phyloP scores from a whole-genome alignment of 2,329 filamentous ascomycete genomes.

The Fusarium ambrosium region DNA sequence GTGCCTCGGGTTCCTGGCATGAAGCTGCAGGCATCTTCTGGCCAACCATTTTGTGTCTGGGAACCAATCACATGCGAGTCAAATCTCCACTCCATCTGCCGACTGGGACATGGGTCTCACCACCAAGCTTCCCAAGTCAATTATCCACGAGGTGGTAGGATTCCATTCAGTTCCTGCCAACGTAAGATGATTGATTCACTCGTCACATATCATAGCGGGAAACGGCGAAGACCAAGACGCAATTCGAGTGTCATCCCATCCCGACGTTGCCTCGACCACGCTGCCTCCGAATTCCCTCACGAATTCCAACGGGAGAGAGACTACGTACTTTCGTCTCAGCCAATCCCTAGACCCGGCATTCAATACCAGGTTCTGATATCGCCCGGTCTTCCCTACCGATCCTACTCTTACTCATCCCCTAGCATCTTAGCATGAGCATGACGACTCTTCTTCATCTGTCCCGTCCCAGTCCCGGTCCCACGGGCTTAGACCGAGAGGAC shows the following conservation, averaged over 20 bases:
- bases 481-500: constrained; percentile 22
- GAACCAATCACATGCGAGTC: constrained; percentile 2
- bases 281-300: not conserved
- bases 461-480: not conserved
- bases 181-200: constrained; percentile 9
- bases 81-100: not conserved
- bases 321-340: not conserved
- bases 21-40: constrained; percentile 13
- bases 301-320: not conserved
- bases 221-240: not conserved
- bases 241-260: not conserved
- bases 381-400: constrained; percentile 12
- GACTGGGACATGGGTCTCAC: constrained; percentile 14
- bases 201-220: not conserved
- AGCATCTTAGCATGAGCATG: constrained; percentile 35
- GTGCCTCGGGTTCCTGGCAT: constrained; percentile 40
- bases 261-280: not conserved
- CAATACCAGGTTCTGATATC: constrained; percentile 1
- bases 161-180: constrained; percentile 13
- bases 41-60: constrained; percentile 8
- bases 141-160: constrained; percentile 9
- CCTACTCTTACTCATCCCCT: constrained; percentile 13
- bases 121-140: constrained; percentile 10
- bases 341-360: constrained; percentile 19
- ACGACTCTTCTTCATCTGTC: constrained; percentile 24